phyloP scores from a whole-genome alignment of 2,329 filamentous ascomycete genomes.

The Volutella citrinella region DNA sequence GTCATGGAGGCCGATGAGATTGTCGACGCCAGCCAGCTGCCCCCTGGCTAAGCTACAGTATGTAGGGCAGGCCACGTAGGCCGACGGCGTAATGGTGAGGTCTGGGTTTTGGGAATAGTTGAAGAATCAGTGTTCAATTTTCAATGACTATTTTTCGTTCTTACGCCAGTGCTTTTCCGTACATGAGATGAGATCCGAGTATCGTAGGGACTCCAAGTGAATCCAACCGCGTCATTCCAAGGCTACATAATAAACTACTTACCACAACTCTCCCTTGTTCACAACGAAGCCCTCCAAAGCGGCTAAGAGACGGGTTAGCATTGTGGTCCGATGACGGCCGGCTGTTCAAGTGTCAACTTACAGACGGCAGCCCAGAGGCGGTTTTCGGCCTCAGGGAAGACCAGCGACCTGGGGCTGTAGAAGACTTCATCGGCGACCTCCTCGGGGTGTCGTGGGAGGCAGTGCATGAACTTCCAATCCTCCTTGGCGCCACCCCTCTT shows the following conservation, averaged over 20 bases:
- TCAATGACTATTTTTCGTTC: conserved; percentile 26
- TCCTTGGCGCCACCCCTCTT: conserved; percentile 81
- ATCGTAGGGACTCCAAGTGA: too few species aligned
- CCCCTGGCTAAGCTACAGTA: conserved; percentile 66
- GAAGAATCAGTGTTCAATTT: too few species aligned
- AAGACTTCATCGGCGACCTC: conserved; percentile 96
- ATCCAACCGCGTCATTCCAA: conserved; percentile 12
- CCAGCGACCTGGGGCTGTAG: conserved; percentile 78
- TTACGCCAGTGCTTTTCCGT: conserved; percentile 21
- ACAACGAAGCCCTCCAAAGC: conserved; percentile 86
- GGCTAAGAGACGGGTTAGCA: too few species aligned
- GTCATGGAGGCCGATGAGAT: conserved; percentile 89
- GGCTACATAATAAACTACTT: too few species aligned
- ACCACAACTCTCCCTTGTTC: conserved; percentile 85
- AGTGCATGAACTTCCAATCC: conserved; percentile 98
- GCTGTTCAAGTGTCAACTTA: too few species aligned
- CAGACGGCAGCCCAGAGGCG: conserved; percentile 84
- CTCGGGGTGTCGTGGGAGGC: conserved; percentile 84
- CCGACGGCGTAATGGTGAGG: conserved; percentile 27
- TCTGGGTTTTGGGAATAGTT: conserved; percentile 24
- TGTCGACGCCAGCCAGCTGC: conserved; percentile 90
- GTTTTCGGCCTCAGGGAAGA: conserved; percentile 94
- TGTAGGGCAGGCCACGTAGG: conserved; percentile 11
- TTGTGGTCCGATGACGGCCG: too few species aligned
- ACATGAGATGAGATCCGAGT: conserved; percentile 8